These are phyloP conservation scores for Diaporthe citriasiana DNA, from an alignment of 2,329 filamentous ascomycete genomes.

Conservation along the genomic window DNA sequence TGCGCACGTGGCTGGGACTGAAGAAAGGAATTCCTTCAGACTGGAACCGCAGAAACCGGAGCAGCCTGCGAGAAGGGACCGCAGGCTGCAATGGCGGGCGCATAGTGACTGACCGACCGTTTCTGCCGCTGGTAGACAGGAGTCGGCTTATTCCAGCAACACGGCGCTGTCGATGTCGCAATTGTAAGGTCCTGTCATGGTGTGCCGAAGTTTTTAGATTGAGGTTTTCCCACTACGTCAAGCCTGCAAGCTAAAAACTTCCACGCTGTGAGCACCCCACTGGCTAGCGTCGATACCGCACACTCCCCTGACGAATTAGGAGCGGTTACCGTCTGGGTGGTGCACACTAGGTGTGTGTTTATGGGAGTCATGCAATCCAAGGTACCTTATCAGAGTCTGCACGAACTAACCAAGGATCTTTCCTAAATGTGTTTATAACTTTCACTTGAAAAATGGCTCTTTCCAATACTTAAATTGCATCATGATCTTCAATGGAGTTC, in stretches of 20 bases:
- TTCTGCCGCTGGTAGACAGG: constrained; percentile 9
- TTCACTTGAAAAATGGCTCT: neutral
- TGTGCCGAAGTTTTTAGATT: constrained; percentile 14
- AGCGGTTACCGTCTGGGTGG: neutral
- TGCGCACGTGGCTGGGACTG: constrained; percentile 53
- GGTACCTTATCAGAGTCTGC: neutral
- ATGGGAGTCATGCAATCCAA: neutral
- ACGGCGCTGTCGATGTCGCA: constrained; percentile 3
- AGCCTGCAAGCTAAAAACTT: constrained; percentile 33
- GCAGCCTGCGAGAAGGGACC: constrained; percentile 69
- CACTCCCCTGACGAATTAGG: neutral
- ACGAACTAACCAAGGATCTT: neutral
- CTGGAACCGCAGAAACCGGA: constrained; percentile 81
- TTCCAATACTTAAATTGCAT: neutral
- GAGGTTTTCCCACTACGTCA: constrained; percentile 37
- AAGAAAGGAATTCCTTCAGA: constrained; percentile 71
- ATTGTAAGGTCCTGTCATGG: constrained; percentile 11
- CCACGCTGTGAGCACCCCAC: constrained; percentile 17
- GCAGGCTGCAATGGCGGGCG: constrained; percentile 58
- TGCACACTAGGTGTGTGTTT: constrained; percentile 21
- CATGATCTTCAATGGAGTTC: constrained; percentile 15
- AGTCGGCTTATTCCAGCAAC: constrained; percentile 30
- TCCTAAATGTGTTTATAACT: neutral
- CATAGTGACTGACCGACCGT: constrained; percentile 54
- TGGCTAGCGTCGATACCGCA: constrained; percentile 1